Conservation (phyloP, 176 grass and related monocot genomes). For the Secale cereale region DNA sequence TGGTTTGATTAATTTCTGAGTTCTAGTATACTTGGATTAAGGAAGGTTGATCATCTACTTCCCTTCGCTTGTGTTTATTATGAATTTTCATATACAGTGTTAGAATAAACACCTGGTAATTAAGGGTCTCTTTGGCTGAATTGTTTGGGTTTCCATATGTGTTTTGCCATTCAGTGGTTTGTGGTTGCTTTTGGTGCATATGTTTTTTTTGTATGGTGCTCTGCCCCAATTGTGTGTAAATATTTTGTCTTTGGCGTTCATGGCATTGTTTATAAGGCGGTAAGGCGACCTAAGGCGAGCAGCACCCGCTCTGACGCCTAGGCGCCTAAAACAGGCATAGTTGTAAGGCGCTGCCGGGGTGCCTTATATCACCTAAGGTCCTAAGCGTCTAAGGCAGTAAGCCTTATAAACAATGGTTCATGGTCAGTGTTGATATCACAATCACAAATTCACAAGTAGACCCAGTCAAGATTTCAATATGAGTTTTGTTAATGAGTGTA, state of each 20-base stretch:
- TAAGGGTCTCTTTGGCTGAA: not conserved
- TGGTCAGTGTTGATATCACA: not conserved
- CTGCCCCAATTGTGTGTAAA: not conserved
- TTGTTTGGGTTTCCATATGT: not conserved
- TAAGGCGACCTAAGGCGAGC: too few species aligned
- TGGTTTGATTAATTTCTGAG: not conserved
- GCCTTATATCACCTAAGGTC: too few species aligned
- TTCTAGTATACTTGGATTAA: not conserved
- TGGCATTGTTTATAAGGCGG: not conserved
- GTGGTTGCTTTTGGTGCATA: not conserved
- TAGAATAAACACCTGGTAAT: not conserved
- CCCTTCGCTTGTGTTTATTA: not conserved
- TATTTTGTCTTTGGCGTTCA: not conserved
- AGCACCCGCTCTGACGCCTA: too few species aligned
- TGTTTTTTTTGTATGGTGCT: not conserved
- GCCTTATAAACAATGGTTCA: not conserved
- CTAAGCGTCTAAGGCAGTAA: too few species aligned
- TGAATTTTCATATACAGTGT: not conserved
- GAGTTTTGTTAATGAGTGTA: not conserved
- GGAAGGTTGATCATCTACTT: not conserved
- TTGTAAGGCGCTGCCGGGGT: too few species aligned
- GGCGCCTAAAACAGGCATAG: too few species aligned
- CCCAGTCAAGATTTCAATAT: not conserved
- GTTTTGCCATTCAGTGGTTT: not conserved
- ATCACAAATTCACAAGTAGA: not conserved